These are phyloP conservation scores for Jimgerdemannia lactiflua DNA, from an alignment of 192 early-diverging fungal species.

Conservation along the genomic window DNA sequence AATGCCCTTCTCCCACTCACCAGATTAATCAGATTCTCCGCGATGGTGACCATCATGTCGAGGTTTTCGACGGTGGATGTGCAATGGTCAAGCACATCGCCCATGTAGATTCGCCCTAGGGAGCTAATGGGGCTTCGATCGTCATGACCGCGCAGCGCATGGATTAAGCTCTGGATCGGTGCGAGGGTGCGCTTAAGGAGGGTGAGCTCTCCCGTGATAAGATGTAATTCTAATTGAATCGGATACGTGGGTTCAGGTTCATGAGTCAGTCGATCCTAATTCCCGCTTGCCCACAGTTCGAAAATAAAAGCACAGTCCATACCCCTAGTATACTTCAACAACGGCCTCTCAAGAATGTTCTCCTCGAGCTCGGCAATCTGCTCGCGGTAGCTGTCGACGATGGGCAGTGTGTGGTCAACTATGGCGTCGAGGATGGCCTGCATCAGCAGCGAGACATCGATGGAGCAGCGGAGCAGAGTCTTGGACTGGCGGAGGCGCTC, in stretches of 20 bases:
- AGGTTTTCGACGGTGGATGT: slow-evolving; percentile 48
- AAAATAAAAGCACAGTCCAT: not conserved
- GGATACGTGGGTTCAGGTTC: not conserved
- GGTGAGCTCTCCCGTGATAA: slow-evolving; percentile 39
- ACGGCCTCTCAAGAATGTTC: slow-evolving; percentile 31
- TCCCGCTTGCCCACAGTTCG: no score
- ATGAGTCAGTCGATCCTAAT: not conserved
- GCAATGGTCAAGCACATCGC: slow-evolving; percentile 49
- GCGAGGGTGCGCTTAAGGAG: slow-evolving; percentile 40
- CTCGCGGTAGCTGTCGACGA: slow-evolving; percentile 37
- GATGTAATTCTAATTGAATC: slow-evolving; percentile 29
- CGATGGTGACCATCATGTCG: slow-evolving; percentile 36
- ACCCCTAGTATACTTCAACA: slow-evolving; percentile 35
- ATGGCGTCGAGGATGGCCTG: slow-evolving; percentile 45
- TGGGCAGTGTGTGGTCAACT: slow-evolving; percentile 43
- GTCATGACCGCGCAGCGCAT: slow-evolving; percentile 26
- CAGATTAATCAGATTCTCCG: slow-evolving; percentile 45
- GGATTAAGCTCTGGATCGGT: slow-evolving; percentile 41
- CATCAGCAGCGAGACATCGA: slow-evolving; percentile 38
- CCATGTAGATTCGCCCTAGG: slow-evolving; percentile 41
- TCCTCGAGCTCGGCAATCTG: slow-evolving; percentile 37
- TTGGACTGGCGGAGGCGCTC: slow-evolving; percentile 24
- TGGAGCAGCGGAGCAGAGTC: slow-evolving; percentile 25
- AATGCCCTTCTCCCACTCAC: slow-evolving; percentile 16
- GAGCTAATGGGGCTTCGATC: slow-evolving; percentile 26